Evolutionary conservation across 1,284 basidiomycete species (phyloP).

Genomic region (Cryptococcus neoformans): DNA sequence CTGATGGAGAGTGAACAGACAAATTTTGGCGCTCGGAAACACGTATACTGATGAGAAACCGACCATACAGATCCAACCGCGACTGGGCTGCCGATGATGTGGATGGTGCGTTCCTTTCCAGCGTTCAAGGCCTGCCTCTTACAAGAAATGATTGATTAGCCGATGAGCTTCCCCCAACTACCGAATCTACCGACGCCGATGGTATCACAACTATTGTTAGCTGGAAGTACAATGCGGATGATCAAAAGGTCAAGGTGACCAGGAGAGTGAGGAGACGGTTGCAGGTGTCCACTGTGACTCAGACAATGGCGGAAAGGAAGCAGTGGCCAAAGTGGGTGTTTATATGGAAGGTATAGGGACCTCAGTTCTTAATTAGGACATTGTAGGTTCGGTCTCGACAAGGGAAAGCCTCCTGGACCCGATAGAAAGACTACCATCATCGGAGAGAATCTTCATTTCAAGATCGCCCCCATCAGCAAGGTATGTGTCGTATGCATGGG

Average conservation of each 20-base stretch:
- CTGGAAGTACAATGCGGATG: constrained; percentile 83
- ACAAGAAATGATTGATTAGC: constrained; percentile 1
- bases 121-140: background rate
- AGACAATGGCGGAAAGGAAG: constrained; percentile 88
- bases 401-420: constrained; percentile 78
- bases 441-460: constrained; percentile 84
- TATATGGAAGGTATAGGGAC: too few species aligned
- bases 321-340: constrained; percentile 70
- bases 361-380: too few species aligned
- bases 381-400: too few species aligned
- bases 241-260: constrained; percentile 93
- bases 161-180: constrained; percentile 32
- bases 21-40: background rate
- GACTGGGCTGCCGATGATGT: constrained; percentile 30
- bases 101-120: constrained; percentile 9
- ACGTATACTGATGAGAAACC: background rate
- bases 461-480: constrained; percentile 73
- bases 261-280: constrained; percentile 82
- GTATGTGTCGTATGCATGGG: constrained; percentile 56
- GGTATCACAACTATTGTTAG: constrained; percentile 84
- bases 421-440: constrained; percentile 95
- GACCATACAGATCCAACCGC: constrained; percentile 16
- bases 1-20: background rate
- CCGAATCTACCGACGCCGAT: constrained; percentile 77
- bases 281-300: constrained; percentile 90